Percentiles rank a stretch among this genome's conserved stretches.
These are phyloP conservation scores for Citrus unshiu DNA, from an alignment of 345 rosid species.

Conservation along the genomic window DNA sequence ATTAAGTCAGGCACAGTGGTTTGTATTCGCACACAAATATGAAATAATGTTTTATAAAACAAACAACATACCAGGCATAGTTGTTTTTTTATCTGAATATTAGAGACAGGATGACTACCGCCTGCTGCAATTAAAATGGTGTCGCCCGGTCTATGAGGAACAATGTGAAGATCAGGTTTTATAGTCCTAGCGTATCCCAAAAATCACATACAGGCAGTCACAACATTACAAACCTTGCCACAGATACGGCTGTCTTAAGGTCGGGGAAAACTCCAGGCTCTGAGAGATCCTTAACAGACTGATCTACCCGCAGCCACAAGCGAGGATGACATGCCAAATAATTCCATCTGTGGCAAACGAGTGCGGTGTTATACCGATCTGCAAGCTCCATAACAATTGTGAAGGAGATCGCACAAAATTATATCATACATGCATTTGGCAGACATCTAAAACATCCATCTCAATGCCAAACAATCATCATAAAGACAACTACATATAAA, in stretches of 20 bases:
- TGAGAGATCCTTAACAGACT: slow-evolving; percentile 47
- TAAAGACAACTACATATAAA: not conserved
- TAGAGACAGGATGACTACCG: slow-evolving; percentile 66
- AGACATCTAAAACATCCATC: not conserved
- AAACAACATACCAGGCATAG: slow-evolving; percentile 83
- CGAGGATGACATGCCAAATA: slow-evolving; percentile 95
- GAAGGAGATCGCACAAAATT: slow-evolving; percentile 31
- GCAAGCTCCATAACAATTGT: slow-evolving; percentile 67
- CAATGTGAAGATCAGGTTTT: slow-evolving; percentile 21
- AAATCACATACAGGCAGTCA: not conserved
- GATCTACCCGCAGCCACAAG: slow-evolving; percentile 90
- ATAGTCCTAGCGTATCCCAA: not conserved
- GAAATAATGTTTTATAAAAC: not conserved
- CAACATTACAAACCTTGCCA: slow-evolving; percentile 69
- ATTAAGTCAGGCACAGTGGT: not conserved
- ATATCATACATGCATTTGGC: not conserved
- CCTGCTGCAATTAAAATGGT: slow-evolving; percentile 91
- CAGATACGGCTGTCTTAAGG: slow-evolving; percentile 78
- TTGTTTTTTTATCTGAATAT: slow-evolving; percentile 83
- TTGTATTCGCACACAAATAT: not conserved
- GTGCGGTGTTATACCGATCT: slow-evolving; percentile 99
- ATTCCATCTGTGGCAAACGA: slow-evolving; percentile 99
- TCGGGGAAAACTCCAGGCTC: slow-evolving; percentile 71
- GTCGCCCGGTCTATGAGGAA: slow-evolving; percentile 76
- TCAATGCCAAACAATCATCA: not conserved